Base-by-base conservation (phyloP, 139 green algal genomes). In the Asterochloris erici region DNA sequence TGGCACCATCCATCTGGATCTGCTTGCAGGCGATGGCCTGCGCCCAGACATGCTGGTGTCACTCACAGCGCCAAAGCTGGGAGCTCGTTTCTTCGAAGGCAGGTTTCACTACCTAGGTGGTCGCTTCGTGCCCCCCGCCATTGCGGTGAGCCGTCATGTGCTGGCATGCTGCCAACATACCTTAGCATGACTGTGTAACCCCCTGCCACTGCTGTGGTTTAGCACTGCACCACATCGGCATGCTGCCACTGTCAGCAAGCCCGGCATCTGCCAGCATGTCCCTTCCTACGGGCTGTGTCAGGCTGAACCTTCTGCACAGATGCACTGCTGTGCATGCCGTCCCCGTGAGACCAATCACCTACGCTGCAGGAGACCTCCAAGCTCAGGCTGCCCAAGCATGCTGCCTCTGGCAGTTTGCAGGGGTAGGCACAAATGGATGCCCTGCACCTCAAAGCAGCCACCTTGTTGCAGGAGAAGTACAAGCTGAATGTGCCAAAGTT, bases 21-120 rank as follows among this genome's bases (percentile, higher is more conserved):
- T 54, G 21, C 70, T 23, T 38, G 75, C 29, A 73, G 84, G 75
- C 0, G 70, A 86, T 11, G 88, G 85, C 21, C 26, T 98, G 63
- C 85, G 79, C 19, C 96, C 96, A 0, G 89, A 95, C 82, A 96
- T 98, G 91, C 91, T 99, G 74, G 89, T 98, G 23, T 98, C 93
- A 13, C 91, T 99, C 17, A 99, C 97, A 0, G 95, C 96, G 12
- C 97, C 97, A 62, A 99, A 99, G 92, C 62, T 90, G 19, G 92
- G 86, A 47, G 92, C 95, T 0, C 74, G 73, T 14, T 60, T 83
- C 68, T 99, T 99, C 87, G 64, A 89, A 79, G 96, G 97, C 23
- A n/a, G 66, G 0, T 84, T 94, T 86, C 96, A 99, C 86, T 99
- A 97, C 87, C 84, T 99, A 15, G 96, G 96, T 2, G 96, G 96